A percentile compares a stretch with the other conserved stretches of the same genome.
Conservation (phyloP, 345 rosid genomes). For the Rhodamnia argentea region DNA sequence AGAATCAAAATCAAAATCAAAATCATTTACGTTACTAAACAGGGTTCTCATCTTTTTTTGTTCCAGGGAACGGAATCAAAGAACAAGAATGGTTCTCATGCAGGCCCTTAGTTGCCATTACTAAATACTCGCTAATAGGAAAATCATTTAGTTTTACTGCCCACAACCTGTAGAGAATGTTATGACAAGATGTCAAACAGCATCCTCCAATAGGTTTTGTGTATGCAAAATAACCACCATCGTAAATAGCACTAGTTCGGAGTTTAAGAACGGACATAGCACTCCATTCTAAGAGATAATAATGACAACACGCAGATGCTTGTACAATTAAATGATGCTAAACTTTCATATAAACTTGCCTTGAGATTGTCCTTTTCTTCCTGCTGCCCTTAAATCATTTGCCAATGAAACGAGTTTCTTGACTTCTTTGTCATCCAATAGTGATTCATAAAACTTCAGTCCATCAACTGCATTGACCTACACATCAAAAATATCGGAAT, state of each 20-base stretch:
- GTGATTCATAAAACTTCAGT: constrained; percentile 56
- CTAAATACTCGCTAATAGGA: neutral
- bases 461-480: constrained; percentile 97
- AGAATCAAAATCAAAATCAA: too few relatives aligned
- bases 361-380: constrained; percentile 71
- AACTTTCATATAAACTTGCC: constrained; percentile 38
- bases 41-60: too few relatives aligned
- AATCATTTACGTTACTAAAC: too few relatives aligned
- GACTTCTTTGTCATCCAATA: constrained; percentile 48
- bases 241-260: neutral
- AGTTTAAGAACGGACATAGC: neutral
- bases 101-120: neutral
- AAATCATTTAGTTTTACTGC: neutral
- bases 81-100: too few relatives aligned
- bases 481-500: neutral
- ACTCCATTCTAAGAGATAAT: neutral
- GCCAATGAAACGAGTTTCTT: constrained; percentile 58
- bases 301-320: neutral
- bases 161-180: neutral
- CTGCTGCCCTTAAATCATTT: constrained; percentile 62
- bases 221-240: neutral
- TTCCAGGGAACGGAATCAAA: too few relatives aligned
- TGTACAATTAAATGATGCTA: neutral
- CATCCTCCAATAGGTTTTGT: neutral
- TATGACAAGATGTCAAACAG: neutral